Evolutionary conservation across 352 stramenopile genomes (phyloP), one percentile per base, ranked within the genome.

Genomic region (Globisporangium polare): DNA sequence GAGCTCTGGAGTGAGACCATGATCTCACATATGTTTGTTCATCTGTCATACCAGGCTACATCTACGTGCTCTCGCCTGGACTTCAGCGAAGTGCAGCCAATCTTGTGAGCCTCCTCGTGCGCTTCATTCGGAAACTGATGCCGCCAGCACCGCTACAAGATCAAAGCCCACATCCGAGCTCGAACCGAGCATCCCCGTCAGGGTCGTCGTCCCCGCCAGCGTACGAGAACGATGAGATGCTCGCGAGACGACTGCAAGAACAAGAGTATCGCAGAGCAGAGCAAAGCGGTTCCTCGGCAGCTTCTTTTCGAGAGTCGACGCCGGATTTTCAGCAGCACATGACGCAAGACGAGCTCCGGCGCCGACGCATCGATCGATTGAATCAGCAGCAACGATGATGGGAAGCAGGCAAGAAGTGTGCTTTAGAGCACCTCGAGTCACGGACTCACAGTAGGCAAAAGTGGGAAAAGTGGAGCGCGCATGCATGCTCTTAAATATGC

Each of bases 331-430:
- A 55, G 12, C 33, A 37, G 18, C n/a, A 53, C 26, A 53, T 77
- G 8, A 59, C 67, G 15, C 46, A 51, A 15, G 68, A 78, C 12
- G 71, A 78, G 24, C 58, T 78, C 2, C 71, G 71, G 3, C 64
- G 65, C 1, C 71, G 71, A 13, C 67, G 71, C 15, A 20, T 78
- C 35, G 62, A 66, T 13, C 62, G 65, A 6, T 68, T 78, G 27
- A 37, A 49, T 26, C 53, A 47, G 20, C 26, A 51, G 29, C 51
- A 35, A 18, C 39, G 47, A n/a, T 51, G 26, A 37, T 26, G 17
- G 4, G 4, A 7, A 45, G 4, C 13, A 13, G 15, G 9, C 15
- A 13, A 2, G 35, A 17, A 10, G 8, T 3, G 35, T 1, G 35
- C 35, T 12, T 41, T 41, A n/a, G 35, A 18, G 29, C 3, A 35